Conservation (phyloP, 495 filamentous ascomycete genomes). For the Penicillium coprophilum region DNA sequence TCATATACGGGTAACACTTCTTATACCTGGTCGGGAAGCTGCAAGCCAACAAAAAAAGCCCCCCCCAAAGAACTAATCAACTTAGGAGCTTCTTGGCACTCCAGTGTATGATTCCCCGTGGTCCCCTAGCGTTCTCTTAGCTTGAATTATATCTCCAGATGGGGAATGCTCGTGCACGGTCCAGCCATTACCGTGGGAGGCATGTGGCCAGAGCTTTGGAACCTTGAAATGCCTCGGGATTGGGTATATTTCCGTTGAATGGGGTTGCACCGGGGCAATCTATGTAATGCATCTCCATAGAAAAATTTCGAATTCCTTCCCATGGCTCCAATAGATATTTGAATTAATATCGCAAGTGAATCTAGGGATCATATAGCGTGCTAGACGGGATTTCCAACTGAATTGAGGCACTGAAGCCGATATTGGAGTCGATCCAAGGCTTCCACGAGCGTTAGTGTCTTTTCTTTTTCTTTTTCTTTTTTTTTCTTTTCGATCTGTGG, state of each 20-base stretch:
- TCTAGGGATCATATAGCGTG: background rate
- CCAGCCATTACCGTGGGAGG: background rate
- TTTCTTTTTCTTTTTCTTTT: slow-evolving; percentile 19
- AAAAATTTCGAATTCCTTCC: background rate
- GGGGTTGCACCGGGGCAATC: background rate
- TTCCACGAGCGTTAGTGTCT: slow-evolving; percentile 1
- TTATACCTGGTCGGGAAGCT: background rate
- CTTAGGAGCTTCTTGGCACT: slow-evolving; percentile 2
- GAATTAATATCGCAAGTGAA: background rate
- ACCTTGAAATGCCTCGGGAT: slow-evolving; percentile 4
- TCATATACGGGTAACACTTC: background rate
- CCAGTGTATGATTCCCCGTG: background rate
- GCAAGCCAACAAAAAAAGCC: background rate
- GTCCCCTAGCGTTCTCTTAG: slow-evolving; percentile 9
- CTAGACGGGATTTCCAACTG: slow-evolving; percentile 3
- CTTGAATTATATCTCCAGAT: slow-evolving; percentile 25
- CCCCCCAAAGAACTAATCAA: background rate
- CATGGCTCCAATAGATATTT: background rate
- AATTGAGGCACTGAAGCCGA: slow-evolving; percentile 8
- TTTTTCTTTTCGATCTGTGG: slow-evolving; percentile 16
- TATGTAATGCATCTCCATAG: background rate
- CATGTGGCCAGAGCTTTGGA: slow-evolving; percentile 6
- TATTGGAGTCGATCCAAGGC: slow-evolving; percentile 15
- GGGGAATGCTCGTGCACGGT: slow-evolving; percentile 16
- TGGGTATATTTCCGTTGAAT: background rate